phyloP scores from a whole-genome alignment of 2,329 filamentous ascomycete species.

The Epichloe amarillans region DNA sequence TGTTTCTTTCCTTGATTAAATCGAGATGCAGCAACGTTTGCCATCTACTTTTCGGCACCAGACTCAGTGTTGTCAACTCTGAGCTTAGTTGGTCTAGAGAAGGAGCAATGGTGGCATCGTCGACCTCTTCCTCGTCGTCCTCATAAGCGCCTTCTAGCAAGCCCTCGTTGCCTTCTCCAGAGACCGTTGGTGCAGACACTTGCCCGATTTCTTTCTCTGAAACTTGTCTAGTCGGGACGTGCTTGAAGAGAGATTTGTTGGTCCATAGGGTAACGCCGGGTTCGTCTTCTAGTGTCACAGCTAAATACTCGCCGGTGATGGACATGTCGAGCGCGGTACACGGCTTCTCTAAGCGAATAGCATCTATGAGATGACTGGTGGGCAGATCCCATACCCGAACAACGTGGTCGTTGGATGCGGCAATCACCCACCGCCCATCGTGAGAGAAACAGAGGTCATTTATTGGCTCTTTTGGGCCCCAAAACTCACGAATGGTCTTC shows the following conservation, averaged over 20 bases:
- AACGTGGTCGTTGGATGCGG: slow-evolving; percentile 66
- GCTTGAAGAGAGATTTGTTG: slow-evolving; percentile 81
- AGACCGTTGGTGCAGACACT: slow-evolving; percentile 57
- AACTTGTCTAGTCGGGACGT: slow-evolving; percentile 75
- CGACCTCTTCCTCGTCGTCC: slow-evolving; percentile 36
- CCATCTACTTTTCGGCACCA: slow-evolving; percentile 86
- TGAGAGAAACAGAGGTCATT: slow-evolving; percentile 82
- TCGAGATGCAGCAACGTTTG: slow-evolving; percentile 90
- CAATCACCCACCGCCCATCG: slow-evolving; percentile 87
- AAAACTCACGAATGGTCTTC: slow-evolving; percentile 84
- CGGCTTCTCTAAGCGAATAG: slow-evolving; percentile 63
- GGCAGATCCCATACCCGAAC: slow-evolving; percentile 90
- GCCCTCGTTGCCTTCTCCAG: slow-evolving; percentile 67
- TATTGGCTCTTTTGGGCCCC: slow-evolving; percentile 61
- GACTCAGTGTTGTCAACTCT: slow-evolving; percentile 75
- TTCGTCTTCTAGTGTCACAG: slow-evolving; percentile 68
- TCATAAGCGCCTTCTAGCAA: slow-evolving; percentile 66
- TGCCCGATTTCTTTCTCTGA: slow-evolving; percentile 59
- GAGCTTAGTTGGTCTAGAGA: slow-evolving; percentile 64
- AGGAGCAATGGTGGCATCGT: slow-evolving; percentile 40
- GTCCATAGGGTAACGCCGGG: slow-evolving; percentile 94
- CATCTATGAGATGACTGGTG: slow-evolving; percentile 89
- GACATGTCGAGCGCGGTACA: slow-evolving; percentile 85
- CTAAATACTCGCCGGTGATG: slow-evolving; percentile 82
- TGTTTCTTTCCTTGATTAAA: slow-evolving; percentile 84